phyloP scores from a whole-genome alignment of 1,284 basidiomycete genomes.

The Coniferiporia weirii region DNA sequence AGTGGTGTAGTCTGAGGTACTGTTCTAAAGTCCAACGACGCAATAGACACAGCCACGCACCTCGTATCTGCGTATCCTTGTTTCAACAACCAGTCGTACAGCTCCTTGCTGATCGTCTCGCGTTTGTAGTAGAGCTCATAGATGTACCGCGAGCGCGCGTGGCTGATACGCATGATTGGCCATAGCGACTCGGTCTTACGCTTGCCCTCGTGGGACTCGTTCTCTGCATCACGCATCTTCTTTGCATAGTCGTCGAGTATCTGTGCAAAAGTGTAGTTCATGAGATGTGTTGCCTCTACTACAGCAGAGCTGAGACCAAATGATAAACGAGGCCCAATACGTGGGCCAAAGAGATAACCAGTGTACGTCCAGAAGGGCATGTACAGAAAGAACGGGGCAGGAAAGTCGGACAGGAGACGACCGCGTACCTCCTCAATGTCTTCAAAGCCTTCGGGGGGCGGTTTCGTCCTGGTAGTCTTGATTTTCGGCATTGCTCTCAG shows the following conservation, averaged over 20 bases:
- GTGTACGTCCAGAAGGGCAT: not conserved
- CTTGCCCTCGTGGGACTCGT: conserved; percentile 96
- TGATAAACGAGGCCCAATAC: not conserved
- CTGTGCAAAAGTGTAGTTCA: conserved; percentile 33
- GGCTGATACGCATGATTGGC: conserved; percentile 98
- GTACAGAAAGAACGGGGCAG: too few species aligned
- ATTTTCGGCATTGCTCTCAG: conserved; percentile 82
- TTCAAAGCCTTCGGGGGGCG: conserved; percentile 95
- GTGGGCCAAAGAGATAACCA: not conserved
- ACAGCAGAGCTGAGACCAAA: not conserved
- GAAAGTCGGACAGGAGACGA: too few species aligned
- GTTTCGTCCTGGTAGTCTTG: conserved; percentile 89
- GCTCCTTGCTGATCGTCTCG: conserved; percentile 87
- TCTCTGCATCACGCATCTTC: conserved; percentile 97
- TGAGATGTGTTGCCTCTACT: not conserved
- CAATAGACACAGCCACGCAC: conserved; percentile 47
- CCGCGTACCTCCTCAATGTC: conserved; percentile 77
- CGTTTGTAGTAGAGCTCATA: conserved; percentile 99
- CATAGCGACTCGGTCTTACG: conserved; percentile 96
- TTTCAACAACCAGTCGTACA: conserved; percentile 98
- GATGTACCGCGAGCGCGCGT: conserved; percentile 93
- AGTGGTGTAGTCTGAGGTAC: conserved; percentile 2
- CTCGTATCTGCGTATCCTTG: conserved; percentile 97
- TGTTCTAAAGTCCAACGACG: not conserved
- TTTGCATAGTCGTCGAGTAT: conserved; percentile 92